These are phyloP conservation scores for Saccharomyces mikatae DNA, from an alignment of 805 yeast genomes.

Conservation along the genomic window DNA sequence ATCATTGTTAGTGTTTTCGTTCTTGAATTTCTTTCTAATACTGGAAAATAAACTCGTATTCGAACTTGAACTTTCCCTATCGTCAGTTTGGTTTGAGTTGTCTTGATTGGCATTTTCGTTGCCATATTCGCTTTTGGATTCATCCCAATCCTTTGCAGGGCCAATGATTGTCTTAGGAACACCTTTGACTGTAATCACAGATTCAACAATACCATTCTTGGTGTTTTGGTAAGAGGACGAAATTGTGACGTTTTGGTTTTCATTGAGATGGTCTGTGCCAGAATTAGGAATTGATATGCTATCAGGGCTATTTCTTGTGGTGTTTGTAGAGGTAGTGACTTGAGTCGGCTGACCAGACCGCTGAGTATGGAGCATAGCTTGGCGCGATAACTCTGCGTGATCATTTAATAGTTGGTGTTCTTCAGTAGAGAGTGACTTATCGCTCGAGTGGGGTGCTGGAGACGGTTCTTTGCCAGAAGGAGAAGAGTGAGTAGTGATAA, in stretches of 20 bases:
- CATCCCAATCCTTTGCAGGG: constrained; percentile 43
- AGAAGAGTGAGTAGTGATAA: neutral
- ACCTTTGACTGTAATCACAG: constrained; percentile 76
- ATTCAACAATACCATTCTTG: constrained; percentile 55
- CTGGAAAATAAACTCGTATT: neutral
- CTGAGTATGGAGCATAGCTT: constrained; percentile 7
- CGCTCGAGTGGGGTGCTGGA: neutral
- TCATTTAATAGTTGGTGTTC: constrained; percentile 1
- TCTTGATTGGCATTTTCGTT: neutral
- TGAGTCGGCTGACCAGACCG: constrained; percentile 10
- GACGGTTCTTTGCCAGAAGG: neutral
- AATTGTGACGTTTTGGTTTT: constrained; percentile 6
- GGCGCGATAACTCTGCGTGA: constrained; percentile 7
- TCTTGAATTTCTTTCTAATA: neutral
- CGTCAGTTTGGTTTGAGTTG: neutral
- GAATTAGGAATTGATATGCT: neutral
- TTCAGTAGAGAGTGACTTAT: neutral
- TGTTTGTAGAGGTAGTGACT: constrained; percentile 7
- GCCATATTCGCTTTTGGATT: constrained; percentile 15
- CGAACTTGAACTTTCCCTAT: neutral
- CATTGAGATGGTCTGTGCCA: neutral
- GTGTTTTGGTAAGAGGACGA: constrained; percentile 22
- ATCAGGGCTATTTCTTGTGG: neutral
- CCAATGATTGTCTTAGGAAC: constrained; percentile 81
- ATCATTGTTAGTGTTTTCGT: neutral